Evolutionary conservation across 805 yeast species (phyloP), one percentile per base, ranked within the genome.

Genomic region (Yamadazyma sp.): DNA sequence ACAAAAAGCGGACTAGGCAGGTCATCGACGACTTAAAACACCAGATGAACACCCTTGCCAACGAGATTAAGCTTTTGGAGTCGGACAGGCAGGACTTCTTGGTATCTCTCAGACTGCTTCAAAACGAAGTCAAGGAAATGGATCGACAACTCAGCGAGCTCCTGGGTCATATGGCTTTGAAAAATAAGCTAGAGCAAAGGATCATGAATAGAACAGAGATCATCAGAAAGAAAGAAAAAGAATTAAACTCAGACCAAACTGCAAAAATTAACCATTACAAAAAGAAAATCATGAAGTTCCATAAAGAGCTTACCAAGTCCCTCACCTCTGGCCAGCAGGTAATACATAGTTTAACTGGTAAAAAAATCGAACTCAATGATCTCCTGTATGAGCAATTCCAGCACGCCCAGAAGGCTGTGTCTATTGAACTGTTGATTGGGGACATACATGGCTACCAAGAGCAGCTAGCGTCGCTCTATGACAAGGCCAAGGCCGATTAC

Each of bases 191-290:
- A 12, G 24, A 17, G 14, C 19, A n/a, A 8, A 25, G 14, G 14
- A 23, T 32, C 10, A 15, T 16, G 5, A 20, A 24, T 18, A 15
- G 32, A n/a, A 18, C 26, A 16, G 30, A 22, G 9, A 5, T 11
- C 6, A 22, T 37, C 11, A 39, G 57, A 30, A 52, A 49, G 28
- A 42, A 71, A 14, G 62, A 65, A 38, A 46, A 48, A 1, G 75
- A 71, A 34, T 54, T 74, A 2, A 54, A 53, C 17, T 58, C 54
- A 35, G 80, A 77, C 46, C 65, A 68, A 35, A 55, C 69, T 3
- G 59, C 58, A 3, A 70, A 67, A 37, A 67, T 68, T 4, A 50
- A 51, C 11, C 58, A 55, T 7, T 52, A 65, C 8, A 64, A 67
- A 28, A 28, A 32, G 1, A 49, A 54, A 33, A 50, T 67, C 7